Evolutionary conservation across 768 basidiomycete species (phyloP), one percentile per base, ranked within the genome.

Genomic region (Megacollybia marginata): DNA sequence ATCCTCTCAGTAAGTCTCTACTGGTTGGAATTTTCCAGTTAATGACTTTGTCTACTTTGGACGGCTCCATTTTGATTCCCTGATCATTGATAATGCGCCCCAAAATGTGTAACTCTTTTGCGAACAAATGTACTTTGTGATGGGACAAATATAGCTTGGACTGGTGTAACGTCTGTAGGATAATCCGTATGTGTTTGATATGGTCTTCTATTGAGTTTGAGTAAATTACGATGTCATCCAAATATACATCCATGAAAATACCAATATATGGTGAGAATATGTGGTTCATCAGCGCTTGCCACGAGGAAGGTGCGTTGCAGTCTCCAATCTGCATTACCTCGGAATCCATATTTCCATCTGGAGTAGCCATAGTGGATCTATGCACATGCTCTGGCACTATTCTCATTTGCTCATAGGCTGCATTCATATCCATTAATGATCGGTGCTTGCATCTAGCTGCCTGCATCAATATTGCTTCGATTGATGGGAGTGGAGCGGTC

Each of bases 291-390:
- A 77, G 44, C 0, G 65, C 52, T 48, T 75, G 74, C 56, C 66
- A 75, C 0, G 73, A 76, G 0, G 73, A 73, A 0, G 59, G 58
- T 5, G 60, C 63, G 49, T 69, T 70, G 19, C 60, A 65, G 38
- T 69, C 64, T 1, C 65, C 66, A 8, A 53, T 53, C 42, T 62
- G 67, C 23, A 62, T 54, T 0, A 76, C 71, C 0, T 59, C 50
- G 35, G 70, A 71, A 2, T 64, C 65, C 69, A 76, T 74, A 20
- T 65, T 74, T 0, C 75, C 73, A 57, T 71, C 65, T n/a, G 67
- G 67, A 1, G 66, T 74, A 0, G 65, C 66, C 47, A 73, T 36
- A 38, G 65, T 47, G 11, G 60, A 47, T 4, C 54, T 5, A 0
- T 48, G 13, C 8, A 69, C 66, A 46, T 69, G 55, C 35, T 58